phyloP scores from a whole-genome alignment of 805 yeast species.

The Spathaspora passalidarum region DNA sequence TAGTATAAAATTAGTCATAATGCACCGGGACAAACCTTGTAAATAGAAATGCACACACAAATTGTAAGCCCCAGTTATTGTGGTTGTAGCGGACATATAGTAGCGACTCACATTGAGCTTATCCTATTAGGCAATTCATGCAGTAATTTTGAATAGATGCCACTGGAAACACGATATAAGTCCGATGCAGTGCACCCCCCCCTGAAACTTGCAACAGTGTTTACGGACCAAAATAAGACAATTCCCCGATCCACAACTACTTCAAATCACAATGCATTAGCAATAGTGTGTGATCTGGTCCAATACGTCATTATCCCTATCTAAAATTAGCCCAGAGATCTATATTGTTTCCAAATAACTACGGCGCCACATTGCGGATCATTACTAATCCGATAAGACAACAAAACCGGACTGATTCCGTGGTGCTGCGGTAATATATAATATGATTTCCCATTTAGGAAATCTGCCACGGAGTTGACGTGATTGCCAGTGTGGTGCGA shows the following conservation, averaged over 20 bases:
- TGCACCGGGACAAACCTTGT: too few relatives aligned
- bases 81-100: neutral
- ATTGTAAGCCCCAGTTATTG: neutral
- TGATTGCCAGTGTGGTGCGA: neutral
- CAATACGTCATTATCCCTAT: neutral
- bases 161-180: neutral
- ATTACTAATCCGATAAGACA: constrained; percentile 1
- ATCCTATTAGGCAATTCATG: neutral
- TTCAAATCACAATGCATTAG: neutral
- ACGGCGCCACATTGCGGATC: constrained; percentile 2
- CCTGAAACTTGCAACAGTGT: neutral
- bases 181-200: neutral
- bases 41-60: neutral
- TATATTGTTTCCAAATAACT: neutral
- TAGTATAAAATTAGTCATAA: neutral
- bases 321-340: neutral
- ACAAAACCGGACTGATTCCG: neutral
- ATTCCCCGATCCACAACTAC: neutral
- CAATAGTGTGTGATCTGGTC: neutral
- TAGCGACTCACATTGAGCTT: too few relatives aligned
- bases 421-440: too few relatives aligned
- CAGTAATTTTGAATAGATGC: neutral
- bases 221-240: neutral
- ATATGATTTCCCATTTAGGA: neutral
- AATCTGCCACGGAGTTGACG: neutral